A percentile compares a stretch with the other conserved stretches of the same genome.
These are phyloP conservation scores for Gentiana dahurica DNA, from an alignment of 257 asterid species.

Conservation along the genomic window DNA sequence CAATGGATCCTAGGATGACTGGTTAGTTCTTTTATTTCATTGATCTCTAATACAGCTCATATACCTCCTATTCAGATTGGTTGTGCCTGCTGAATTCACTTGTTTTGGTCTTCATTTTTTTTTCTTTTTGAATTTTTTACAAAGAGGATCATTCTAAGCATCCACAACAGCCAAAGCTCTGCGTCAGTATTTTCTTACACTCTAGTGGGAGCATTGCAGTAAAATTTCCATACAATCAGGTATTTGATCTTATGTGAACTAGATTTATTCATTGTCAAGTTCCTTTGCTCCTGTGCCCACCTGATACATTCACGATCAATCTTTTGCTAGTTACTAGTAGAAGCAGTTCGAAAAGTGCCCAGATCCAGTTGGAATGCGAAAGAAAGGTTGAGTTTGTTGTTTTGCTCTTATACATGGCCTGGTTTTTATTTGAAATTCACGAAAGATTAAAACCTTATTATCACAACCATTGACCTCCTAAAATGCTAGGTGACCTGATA, in stretches of 20 bases:
- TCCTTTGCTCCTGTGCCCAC: slow-evolving; percentile 10
- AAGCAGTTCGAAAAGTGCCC: slow-evolving; percentile 58
- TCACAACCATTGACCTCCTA: neutral
- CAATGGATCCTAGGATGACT: neutral
- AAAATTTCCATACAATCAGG: slow-evolving; percentile 64
- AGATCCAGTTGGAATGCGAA: slow-evolving; percentile 73
- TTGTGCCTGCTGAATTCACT: slow-evolving; percentile 1
- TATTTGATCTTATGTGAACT: slow-evolving; percentile 13
- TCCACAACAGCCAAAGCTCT: slow-evolving; percentile 31
- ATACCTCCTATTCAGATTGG: neutral
- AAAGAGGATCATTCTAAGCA: slow-evolving; percentile 33
- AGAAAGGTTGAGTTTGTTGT: slow-evolving; percentile 46
- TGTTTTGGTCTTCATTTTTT: slow-evolving; percentile 11
- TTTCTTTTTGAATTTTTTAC: slow-evolving; percentile 15
- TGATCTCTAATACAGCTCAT: neutral
- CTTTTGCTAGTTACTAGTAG: slow-evolving; percentile 45
- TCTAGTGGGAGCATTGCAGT: slow-evolving; percentile 76
- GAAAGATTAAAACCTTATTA: neutral
- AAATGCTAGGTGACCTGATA: too few species aligned
- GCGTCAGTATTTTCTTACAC: slow-evolving; percentile 58
- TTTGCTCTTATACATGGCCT: slow-evolving; percentile 7
- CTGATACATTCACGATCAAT: slow-evolving; percentile 8
- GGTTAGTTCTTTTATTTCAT: slow-evolving; percentile 1
- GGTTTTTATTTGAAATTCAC: neutral
- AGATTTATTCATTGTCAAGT: slow-evolving; percentile 7